Conservation (phyloP, 768 basidiomycete species). For the Rhizopogon vulgaris region DNA sequence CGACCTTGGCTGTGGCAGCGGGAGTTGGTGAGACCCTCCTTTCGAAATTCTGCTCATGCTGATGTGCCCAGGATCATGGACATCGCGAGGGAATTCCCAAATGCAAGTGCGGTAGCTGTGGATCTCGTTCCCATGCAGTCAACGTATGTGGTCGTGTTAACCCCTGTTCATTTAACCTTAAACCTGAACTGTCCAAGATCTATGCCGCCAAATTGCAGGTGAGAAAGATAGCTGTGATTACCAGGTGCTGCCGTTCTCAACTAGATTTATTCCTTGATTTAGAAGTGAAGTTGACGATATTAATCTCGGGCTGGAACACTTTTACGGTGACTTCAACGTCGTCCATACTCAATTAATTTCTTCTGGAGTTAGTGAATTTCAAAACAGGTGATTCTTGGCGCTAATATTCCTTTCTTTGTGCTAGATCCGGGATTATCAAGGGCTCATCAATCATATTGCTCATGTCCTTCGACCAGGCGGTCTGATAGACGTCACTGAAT, state of each 20-base stretch:
- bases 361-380: slow-evolving; percentile 53
- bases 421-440: slow-evolving; percentile 64
- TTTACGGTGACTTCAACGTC: slow-evolving; percentile 71
- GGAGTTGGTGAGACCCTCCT: slow-evolving; percentile 51
- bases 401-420: slow-evolving; percentile 10
- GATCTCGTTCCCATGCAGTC: slow-evolving; percentile 79
- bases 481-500: slow-evolving; percentile 60
- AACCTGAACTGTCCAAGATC: slow-evolving; percentile 30
- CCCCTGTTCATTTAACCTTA: slow-evolving; percentile 9
- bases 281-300: slow-evolving; percentile 84
- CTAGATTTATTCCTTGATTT: slow-evolving; percentile 7
- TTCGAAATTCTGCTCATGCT: not conserved
- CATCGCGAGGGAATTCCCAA: slow-evolving; percentile 64
- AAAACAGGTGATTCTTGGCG: slow-evolving; percentile 1
- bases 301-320: slow-evolving; percentile 80
- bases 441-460: slow-evolving; percentile 59
- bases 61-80: slow-evolving; percentile 63
- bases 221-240: slow-evolving; percentile 8
- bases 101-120: slow-evolving; percentile 64
- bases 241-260: slow-evolving; percentile 2
- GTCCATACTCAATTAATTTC: slow-evolving; percentile 68
- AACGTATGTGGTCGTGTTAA: slow-evolving; percentile 36
- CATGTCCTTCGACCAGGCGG: slow-evolving; percentile 67
- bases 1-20: slow-evolving; percentile 78
- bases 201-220: slow-evolving; percentile 73